phyloP scores from a whole-genome alignment of 129 eudicot genomes.

The Rutidosis leptorrhynchoides region DNA sequence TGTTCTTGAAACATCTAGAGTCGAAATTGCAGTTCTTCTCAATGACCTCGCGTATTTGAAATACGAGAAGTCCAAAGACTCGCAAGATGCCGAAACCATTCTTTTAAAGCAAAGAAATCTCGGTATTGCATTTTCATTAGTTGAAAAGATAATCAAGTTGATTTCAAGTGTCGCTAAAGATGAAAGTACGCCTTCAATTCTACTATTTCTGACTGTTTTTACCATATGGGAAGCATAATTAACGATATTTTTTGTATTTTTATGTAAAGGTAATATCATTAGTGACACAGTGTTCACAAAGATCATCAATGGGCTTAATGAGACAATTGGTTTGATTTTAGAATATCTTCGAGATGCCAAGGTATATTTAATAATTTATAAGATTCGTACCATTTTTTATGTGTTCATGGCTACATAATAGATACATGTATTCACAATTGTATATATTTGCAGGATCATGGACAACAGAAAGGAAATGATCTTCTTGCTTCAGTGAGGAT shows the following conservation, averaged over 20 bases:
- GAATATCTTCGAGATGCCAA: conserved; percentile 93
- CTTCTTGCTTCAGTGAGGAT: conserved; percentile 87
- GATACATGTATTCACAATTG: conserved; percentile 13
- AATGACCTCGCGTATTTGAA: conserved; percentile 88
- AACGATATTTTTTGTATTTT: not conserved
- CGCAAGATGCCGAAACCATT: conserved; percentile 37
- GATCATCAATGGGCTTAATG: conserved; percentile 79
- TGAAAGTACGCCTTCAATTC: conserved; percentile 48
- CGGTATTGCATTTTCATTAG: conserved; percentile 67
- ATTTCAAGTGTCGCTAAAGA: conserved; percentile 60
- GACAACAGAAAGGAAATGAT: conserved; percentile 74
- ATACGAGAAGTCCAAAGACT: conserved; percentile 56
- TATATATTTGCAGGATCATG: conserved; percentile 61
- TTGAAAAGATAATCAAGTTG: conserved; percentile 72
- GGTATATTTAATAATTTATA: conserved; percentile 31
- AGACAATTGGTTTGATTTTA: conserved; percentile 67
- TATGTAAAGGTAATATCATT: conserved; percentile 41
- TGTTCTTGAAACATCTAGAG: conserved; percentile 87
- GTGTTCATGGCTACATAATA: conserved; percentile 2
- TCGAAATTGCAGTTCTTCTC: conserved; percentile 90
- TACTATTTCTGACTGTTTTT: not conserved
- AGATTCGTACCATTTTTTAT: not conserved
- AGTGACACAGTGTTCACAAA: conserved; percentile 58
- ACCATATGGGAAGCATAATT: not conserved
- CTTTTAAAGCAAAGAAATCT: conserved; percentile 58